These are phyloP conservation scores for Leonotis leonurus DNA, from an alignment of 257 asterid species.

Conservation along the genomic window DNA sequence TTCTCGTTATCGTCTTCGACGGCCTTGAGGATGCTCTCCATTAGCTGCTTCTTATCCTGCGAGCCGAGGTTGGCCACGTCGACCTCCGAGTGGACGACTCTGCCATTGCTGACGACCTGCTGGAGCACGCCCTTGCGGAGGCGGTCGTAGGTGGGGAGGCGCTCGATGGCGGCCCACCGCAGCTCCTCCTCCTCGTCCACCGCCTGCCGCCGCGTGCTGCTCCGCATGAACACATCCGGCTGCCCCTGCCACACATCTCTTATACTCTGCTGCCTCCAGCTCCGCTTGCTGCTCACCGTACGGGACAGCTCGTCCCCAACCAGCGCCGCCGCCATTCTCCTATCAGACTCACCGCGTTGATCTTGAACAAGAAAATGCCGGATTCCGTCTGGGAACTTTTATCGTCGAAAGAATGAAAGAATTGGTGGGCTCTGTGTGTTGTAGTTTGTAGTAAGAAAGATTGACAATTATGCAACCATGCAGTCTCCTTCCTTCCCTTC, in stretches of 20 bases:
- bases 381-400: too few species aligned
- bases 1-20: conserved; percentile 74
- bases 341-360: too few species aligned
- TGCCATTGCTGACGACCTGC: conserved; percentile 53
- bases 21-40: conserved; percentile 63
- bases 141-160: conserved; percentile 71
- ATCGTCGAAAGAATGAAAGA: not conserved
- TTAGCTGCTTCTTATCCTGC: conserved; percentile 53
- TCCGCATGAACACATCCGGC: conserved; percentile 52
- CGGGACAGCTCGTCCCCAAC: conserved; percentile 51
- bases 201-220: conserved; percentile 48
- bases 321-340: conserved; percentile 39
- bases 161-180: conserved; percentile 83
- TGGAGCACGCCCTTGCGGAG: conserved; percentile 63
- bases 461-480: conserved; percentile 3
- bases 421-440: not conserved
- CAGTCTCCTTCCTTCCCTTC: conserved; percentile 7
- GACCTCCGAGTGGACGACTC: conserved; percentile 38
- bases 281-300: conserved; percentile 39
- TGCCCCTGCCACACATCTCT: conserved; percentile 65
- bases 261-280: conserved; percentile 62
- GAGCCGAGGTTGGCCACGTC: conserved; percentile 51
- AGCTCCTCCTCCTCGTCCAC: conserved; percentile 81
- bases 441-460: not conserved
- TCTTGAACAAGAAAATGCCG: too few species aligned